Conservation (phyloP, 495 filamentous ascomycete genomes). For the Podospora australis region DNA sequence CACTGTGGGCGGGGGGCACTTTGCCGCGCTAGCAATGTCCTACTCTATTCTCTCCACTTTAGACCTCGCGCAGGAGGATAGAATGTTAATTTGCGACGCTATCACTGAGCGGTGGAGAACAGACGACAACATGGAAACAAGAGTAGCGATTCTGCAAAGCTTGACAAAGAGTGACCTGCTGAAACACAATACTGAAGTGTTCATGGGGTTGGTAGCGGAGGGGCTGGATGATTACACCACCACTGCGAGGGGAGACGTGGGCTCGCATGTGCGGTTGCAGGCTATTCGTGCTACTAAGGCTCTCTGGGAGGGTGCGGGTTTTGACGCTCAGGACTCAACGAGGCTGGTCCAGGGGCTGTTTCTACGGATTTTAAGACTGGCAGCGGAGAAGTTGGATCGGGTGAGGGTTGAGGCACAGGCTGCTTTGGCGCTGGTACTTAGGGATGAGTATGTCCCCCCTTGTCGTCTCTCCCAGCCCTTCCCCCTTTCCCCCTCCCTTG, state of each 20-base stretch:
- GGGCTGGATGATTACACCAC: constrained; percentile 84
- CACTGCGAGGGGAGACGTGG: constrained; percentile 79
- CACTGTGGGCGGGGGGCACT: constrained; percentile 35
- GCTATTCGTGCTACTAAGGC: constrained; percentile 58
- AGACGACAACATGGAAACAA: constrained; percentile 49
- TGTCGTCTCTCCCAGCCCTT: constrained; percentile 4
- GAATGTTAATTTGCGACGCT: constrained; percentile 20
- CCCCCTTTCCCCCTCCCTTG: constrained; percentile 7
- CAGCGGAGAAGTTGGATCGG: constrained; percentile 83
- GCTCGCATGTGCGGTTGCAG: constrained; percentile 72
- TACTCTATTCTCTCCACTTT: constrained; percentile 24
- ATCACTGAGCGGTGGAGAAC: constrained; percentile 35
- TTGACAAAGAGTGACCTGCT: constrained; percentile 42
- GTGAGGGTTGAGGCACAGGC: constrained; percentile 63
- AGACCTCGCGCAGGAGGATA: constrained; percentile 10
- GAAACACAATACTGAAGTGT: constrained; percentile 20
- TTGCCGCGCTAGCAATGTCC: constrained; percentile 35
- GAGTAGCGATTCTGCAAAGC: constrained; percentile 55
- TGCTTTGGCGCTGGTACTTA: constrained; percentile 33
- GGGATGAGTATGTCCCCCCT: constrained; percentile 24
- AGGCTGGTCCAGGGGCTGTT: constrained; percentile 27
- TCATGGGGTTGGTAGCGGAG: constrained; percentile 37
- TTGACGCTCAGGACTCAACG: too few species aligned
- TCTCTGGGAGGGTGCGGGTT: constrained; percentile 31
- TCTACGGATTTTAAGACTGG: constrained; percentile 56